Evolutionary conservation across 345 rosid genomes (phyloP).

Genomic region (Acer saccharum): DNA sequence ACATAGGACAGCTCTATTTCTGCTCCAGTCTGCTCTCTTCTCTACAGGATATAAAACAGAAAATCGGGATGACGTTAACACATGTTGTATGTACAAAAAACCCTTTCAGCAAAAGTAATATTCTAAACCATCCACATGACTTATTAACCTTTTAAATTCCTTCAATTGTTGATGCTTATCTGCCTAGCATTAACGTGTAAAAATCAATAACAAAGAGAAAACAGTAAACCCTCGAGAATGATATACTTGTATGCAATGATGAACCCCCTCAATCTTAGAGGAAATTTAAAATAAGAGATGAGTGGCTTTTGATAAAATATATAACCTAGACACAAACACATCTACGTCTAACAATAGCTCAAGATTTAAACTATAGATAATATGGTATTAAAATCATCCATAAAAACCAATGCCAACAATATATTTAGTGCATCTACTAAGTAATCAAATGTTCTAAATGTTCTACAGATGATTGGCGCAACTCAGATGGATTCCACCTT

Average conservation of each 20-base stretch:
- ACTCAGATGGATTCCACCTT: background rate
- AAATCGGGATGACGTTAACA: constrained; percentile 15
- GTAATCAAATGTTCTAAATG: too few relatives aligned
- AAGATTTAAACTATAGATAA: background rate
- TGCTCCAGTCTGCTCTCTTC: constrained; percentile 49
- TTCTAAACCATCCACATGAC: background rate
- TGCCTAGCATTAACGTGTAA: background rate
- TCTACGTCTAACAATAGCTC: background rate
- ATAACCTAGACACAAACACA: background rate
- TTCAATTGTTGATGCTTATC: background rate
- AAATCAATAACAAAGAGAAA: background rate
- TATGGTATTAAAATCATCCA: background rate
- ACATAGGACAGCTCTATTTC: constrained; percentile 40
- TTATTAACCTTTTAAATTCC: background rate
- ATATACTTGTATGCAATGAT: background rate
- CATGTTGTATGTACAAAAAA: background rate
- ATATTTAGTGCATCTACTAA: background rate
- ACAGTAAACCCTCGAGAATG: background rate
- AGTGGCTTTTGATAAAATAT: background rate
- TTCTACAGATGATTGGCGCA: background rate
- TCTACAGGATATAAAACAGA: constrained; percentile 43
- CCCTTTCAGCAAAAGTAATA: background rate
- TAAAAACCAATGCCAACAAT: background rate
- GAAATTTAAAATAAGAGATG: background rate
- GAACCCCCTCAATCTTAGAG: background rate